A percentile compares a stretch with the other conserved stretches of the same genome.
Evolutionary conservation across 257 asterid species (phyloP).

Genomic region (Solanum okadae): DNA sequence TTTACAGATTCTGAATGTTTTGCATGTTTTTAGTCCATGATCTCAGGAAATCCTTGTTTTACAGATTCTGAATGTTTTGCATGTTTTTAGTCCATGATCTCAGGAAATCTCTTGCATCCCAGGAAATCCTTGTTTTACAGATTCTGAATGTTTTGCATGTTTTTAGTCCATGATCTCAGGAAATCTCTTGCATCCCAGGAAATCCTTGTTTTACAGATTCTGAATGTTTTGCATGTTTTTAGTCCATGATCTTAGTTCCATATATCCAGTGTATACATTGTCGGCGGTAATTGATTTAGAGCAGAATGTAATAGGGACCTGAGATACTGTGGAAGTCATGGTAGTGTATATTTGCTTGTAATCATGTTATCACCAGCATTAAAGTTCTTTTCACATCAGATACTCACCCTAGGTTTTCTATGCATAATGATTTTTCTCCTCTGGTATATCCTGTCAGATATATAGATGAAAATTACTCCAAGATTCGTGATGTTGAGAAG

Average conservation of each 20-base stretch:
- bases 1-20: background rate
- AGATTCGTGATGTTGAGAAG: conserved; percentile 95
- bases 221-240: background rate
- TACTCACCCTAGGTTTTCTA: background rate
- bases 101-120: background rate
- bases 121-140: background rate
- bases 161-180: background rate
- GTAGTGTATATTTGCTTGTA: background rate
- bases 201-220: background rate
- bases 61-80: background rate
- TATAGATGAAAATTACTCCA: conserved; percentile 81
- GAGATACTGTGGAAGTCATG: background rate
- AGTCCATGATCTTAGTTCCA: background rate
- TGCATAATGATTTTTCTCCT: background rate
- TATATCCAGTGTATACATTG: background rate
- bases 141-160: background rate
- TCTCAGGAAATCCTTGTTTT: background rate
- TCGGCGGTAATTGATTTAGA: background rate
- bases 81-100: background rate
- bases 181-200: background rate
- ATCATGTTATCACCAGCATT: background rate
- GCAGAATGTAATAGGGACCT: background rate
- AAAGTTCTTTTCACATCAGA: background rate
- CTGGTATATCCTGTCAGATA: conserved; percentile 41
- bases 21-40: background rate